phyloP scores from a whole-genome alignment of 441 rosid genomes.

The Viola pubescens region DNA sequence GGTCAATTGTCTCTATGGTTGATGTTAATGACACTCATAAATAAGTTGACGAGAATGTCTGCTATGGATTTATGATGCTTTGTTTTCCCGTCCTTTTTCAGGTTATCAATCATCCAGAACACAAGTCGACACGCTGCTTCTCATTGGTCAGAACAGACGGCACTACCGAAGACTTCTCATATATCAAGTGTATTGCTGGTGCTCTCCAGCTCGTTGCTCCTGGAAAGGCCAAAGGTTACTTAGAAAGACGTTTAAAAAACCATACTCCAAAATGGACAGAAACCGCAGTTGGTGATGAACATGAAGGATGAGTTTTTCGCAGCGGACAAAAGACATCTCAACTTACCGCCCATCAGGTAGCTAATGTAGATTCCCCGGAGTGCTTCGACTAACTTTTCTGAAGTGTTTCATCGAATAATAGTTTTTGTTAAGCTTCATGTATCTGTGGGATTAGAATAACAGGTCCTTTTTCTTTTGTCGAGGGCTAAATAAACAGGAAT shows the following conservation, averaged over 20 bases:
- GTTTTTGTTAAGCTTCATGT: too few species aligned
- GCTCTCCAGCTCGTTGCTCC: conserved; percentile 81
- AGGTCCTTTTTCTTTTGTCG: too few species aligned
- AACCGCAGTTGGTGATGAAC: too few species aligned
- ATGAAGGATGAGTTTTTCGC: too few species aligned
- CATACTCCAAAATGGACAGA: background rate
- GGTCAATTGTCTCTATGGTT: too few species aligned
- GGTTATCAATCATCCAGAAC: conserved; percentile 60
- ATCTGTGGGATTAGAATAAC: too few species aligned
- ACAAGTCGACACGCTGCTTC: conserved; percentile 57
- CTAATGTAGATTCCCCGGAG: too few species aligned
- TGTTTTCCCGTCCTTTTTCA: conserved; percentile 17
- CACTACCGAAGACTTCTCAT: conserved; percentile 71
- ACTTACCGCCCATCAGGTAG: too few species aligned
- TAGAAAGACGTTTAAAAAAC: conserved; percentile 27
- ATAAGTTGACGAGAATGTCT: background rate
- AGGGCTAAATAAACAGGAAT: conserved; percentile 20
- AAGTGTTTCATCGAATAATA: too few species aligned
- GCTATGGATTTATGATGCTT: background rate
- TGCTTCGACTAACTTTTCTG: too few species aligned
- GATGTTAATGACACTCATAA: too few species aligned
- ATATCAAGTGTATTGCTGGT: conserved; percentile 66
- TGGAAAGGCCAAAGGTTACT: conserved; percentile 36
- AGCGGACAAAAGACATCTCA: too few species aligned
- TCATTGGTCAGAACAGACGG: conserved; percentile 63